Conservation (phyloP, 169 alveolate genomes). For the Eimeria brunetti region DNA sequence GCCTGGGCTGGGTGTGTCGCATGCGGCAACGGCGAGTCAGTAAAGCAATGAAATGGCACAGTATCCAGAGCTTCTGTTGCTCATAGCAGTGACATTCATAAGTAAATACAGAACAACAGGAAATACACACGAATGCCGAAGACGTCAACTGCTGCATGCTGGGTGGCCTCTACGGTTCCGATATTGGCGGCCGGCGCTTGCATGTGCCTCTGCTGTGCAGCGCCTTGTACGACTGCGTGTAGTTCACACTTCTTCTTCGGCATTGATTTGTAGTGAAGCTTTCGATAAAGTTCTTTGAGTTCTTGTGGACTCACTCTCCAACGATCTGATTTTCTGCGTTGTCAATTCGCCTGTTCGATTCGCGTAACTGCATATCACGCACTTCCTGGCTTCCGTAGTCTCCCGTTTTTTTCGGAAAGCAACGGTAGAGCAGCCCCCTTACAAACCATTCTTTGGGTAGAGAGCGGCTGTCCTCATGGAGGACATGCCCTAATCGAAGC, state of each 20-base stretch:
- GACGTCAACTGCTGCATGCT: not conserved
- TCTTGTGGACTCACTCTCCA: slow-evolving; percentile 27
- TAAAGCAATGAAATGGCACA: not conserved
- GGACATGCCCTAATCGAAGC: not conserved
- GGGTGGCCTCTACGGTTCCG: slow-evolving; percentile 1
- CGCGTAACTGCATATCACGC: slow-evolving; percentile 10
- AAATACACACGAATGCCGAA: not conserved
- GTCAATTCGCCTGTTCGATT: slow-evolving; percentile 12
- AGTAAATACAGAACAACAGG: not conserved
- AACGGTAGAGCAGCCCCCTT: not conserved
- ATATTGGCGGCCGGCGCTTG: slow-evolving; percentile 61
- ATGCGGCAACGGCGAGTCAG: not conserved
- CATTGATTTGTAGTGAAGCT: slow-evolving; percentile 19
- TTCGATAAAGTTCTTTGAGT: not conserved
- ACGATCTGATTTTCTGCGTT: not conserved
- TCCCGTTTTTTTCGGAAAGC: not conserved
- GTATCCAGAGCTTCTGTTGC: slow-evolving; percentile 6
- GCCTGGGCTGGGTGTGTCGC: not conserved
- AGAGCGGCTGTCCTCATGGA: not conserved
- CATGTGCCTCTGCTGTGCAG: slow-evolving; percentile 66
- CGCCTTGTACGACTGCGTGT: slow-evolving; percentile 4
- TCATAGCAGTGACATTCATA: slow-evolving; percentile 3
- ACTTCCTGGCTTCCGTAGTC: slow-evolving; percentile 59
- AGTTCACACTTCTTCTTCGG: slow-evolving; percentile 11
- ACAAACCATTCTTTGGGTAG: not conserved